These are phyloP conservation scores for Xylaria sp. DNA, from an alignment of 2,329 filamentous ascomycete species.

Conservation along the genomic window DNA sequence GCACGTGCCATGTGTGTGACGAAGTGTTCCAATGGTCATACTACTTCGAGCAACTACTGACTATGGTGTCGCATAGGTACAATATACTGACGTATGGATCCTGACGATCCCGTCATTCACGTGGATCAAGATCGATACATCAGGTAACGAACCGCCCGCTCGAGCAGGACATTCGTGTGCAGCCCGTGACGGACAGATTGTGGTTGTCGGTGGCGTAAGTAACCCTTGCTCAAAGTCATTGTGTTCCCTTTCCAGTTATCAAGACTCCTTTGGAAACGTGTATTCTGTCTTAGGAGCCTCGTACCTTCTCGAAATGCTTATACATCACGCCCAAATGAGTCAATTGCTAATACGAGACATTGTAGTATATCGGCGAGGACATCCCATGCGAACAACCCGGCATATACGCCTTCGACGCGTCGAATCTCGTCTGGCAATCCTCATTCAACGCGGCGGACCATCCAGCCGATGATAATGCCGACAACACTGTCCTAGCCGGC, in stretches of 20 bases:
- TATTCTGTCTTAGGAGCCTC: background rate
- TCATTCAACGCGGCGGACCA: constrained; percentile 69
- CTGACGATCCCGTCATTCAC: constrained; percentile 78
- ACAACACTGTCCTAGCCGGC: constrained; percentile 65
- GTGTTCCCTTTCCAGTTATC: background rate
- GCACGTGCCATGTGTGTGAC: no score
- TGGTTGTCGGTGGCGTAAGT: constrained; percentile 70
- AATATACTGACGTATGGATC: constrained; percentile 80
- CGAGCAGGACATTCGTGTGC: constrained; percentile 76
- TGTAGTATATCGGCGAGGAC: constrained; percentile 66
- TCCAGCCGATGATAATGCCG: constrained; percentile 58
- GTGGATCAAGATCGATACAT: constrained; percentile 73
- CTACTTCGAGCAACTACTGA: background rate
- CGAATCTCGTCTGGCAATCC: constrained; percentile 70
- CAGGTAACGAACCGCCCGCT: constrained; percentile 63
- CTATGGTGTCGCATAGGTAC: constrained; percentile 45
- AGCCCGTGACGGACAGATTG: constrained; percentile 76
- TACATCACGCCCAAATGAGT: background rate
- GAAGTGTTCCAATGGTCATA: background rate
- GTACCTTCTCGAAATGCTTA: background rate
- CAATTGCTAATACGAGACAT: background rate
- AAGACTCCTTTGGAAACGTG: background rate
- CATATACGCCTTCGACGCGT: constrained; percentile 79
- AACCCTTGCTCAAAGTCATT: background rate
- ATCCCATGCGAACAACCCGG: constrained; percentile 74